A percentile compares a stretch with the other conserved stretches of the same genome.
Evolutionary conservation across 1,139 yeast genomes (phyloP).

Genomic region (Geotrichum citri-aurantii): DNA sequence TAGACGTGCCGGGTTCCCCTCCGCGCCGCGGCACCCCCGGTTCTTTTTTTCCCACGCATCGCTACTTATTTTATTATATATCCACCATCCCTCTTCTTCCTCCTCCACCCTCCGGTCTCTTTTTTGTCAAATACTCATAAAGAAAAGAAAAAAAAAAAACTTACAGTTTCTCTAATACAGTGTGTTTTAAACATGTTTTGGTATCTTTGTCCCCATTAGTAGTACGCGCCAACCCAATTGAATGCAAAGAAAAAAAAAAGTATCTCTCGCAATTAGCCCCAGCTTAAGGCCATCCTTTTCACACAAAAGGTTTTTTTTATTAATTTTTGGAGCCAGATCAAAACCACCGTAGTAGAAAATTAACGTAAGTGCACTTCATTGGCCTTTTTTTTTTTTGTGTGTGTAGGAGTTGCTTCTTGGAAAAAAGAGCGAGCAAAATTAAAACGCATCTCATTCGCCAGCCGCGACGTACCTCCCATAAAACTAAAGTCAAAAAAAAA

Average conservation of each 20-base stretch:
- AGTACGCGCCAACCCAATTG: background rate
- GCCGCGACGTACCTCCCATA: background rate
- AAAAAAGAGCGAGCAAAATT: background rate
- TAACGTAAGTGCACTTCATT: too few species aligned
- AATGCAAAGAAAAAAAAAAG: background rate
- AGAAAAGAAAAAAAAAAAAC: background rate
- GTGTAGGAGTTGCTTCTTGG: too few species aligned
- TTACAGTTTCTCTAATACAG: background rate
- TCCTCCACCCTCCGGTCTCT: background rate
- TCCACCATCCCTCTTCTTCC: background rate
- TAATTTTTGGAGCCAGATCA: too few species aligned
- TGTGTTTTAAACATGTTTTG: background rate
- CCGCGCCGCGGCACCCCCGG: slow-evolving; percentile 6
- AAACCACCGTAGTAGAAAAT: too few species aligned
- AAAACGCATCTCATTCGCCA: background rate
- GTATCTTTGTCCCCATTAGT: too few species aligned
- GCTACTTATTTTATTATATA: background rate
- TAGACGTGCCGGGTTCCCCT: slow-evolving; percentile 5
- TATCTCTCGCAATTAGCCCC: too few species aligned
- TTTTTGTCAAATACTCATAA: background rate
- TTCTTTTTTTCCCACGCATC: background rate
- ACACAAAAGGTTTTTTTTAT: too few species aligned
- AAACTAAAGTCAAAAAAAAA: too few species aligned
- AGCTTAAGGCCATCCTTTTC: too few species aligned
- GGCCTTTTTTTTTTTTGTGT: too few species aligned